A percentile compares a stretch with the other conserved stretches of the same genome.
These are phyloP conservation scores for Zygnema circumcarinatum DNA, from an alignment of 139 green algal species.

Conservation along the genomic window DNA sequence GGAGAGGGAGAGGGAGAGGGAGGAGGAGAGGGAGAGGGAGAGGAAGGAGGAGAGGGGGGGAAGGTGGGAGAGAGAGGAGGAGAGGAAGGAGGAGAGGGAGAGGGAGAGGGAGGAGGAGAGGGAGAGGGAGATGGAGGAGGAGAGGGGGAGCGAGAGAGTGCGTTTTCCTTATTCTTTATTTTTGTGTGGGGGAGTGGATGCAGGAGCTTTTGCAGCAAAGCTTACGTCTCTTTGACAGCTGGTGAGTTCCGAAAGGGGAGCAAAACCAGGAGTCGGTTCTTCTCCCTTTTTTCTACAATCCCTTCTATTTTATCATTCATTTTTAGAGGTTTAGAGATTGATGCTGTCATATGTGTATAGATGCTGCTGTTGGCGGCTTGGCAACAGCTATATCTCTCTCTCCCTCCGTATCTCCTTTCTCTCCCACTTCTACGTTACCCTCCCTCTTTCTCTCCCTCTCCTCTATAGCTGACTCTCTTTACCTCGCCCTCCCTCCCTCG, in stretches of 20 bases:
- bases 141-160: neutral
- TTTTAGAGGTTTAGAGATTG: neutral
- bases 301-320: neutral
- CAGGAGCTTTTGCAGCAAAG: neutral
- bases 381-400: conserved; percentile 4
- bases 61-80: neutral
- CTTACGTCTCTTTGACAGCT: neutral
- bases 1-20: neutral
- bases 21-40: neutral
- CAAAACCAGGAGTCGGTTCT: neutral
- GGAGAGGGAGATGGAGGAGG: neutral
- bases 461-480: neutral
- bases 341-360: neutral
- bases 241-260: too few species aligned
- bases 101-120: neutral
- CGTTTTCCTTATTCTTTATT: neutral
- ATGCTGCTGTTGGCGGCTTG: too few species aligned
- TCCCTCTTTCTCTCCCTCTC: neutral
- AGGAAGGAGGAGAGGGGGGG: neutral
- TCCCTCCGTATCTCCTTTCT: neutral
- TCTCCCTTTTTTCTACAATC: neutral
- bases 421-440: neutral
- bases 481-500: neutral
- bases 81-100: neutral
- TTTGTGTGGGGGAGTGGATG: neutral